Conservation (phyloP, 2,329 filamentous ascomycete genomes). For the Sphaerulina vaccinii region DNA sequence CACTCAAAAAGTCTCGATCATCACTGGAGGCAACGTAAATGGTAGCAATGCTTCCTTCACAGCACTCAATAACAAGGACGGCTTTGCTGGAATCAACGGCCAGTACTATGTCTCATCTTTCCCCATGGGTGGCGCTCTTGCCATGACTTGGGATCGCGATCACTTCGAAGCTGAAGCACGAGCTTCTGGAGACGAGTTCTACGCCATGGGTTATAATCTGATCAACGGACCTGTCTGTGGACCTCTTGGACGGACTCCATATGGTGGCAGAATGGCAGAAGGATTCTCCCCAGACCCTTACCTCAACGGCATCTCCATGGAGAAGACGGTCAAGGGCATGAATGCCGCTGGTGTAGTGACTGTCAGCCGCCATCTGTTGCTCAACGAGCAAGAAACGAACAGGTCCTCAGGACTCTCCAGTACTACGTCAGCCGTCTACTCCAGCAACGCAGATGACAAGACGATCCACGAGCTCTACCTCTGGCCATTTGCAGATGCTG, state of each 20-base stretch:
- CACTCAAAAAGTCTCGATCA: constrained; percentile 21
- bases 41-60: constrained; percentile 25
- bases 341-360: constrained; percentile 64
- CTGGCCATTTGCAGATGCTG: constrained; percentile 52
- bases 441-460: constrained; percentile 62
- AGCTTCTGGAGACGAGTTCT: constrained; percentile 26
- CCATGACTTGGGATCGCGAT: constrained; percentile 29
- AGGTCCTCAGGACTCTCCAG: constrained; percentile 47
- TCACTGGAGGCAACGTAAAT: constrained; percentile 23
- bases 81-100: constrained; percentile 27
- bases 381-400: constrained; percentile 65
- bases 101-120: constrained; percentile 30
- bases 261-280: constrained; percentile 40
- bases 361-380: constrained; percentile 71
- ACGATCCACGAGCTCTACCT: constrained; percentile 50
- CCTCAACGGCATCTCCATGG: constrained; percentile 69
- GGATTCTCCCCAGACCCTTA: constrained; percentile 71
- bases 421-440: constrained; percentile 32
- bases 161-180: constrained; percentile 23
- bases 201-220: constrained; percentile 26
- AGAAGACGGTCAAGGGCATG: constrained; percentile 73
- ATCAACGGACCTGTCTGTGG: constrained; percentile 26
- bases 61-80: constrained; percentile 26
- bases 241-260: constrained; percentile 19
- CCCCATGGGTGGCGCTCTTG: constrained; percentile 26